Percentiles rank a stretch among this genome's conserved stretches.
Evolutionary conservation across 2,329 filamentous ascomycete genomes (phyloP).

Genomic region (Ophiostoma ips): DNA sequence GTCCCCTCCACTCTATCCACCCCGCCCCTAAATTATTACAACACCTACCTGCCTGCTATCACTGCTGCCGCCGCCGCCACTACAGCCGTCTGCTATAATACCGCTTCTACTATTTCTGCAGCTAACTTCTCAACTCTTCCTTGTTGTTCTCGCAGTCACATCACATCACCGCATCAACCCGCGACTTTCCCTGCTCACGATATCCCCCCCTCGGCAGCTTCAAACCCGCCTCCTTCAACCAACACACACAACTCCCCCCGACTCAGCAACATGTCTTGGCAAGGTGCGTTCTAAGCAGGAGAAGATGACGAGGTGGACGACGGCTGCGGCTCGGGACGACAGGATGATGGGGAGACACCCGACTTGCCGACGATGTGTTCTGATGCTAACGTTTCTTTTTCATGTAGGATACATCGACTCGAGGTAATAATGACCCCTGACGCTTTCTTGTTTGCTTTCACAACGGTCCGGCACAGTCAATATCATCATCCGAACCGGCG

Average conservation of each 20-base stretch:
- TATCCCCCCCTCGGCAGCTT: neutral
- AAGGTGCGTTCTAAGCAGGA: constrained; percentile 7
- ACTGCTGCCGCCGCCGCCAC: neutral
- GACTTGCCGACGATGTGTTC: neutral
- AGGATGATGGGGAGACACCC: neutral
- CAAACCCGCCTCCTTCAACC: neutral
- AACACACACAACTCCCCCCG: constrained; percentile 1
- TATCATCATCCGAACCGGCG: neutral
- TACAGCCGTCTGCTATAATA: neutral
- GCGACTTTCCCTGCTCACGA: neutral
- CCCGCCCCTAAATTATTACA: neutral
- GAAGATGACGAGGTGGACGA: neutral
- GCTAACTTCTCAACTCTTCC: neutral
- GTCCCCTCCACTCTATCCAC: constrained; percentile 1
- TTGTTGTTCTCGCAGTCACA: neutral
- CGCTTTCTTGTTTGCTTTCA: neutral
- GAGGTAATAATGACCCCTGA: constrained; percentile 8
- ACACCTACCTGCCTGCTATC: neutral
- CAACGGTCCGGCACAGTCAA: neutral
- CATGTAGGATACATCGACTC: constrained; percentile 11
- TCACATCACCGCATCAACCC: neutral
- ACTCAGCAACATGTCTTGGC: constrained; percentile 13
- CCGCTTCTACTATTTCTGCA: neutral
- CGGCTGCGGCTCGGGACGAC: neutral
- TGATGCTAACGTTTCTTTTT: neutral